Conservation (phyloP, 805 yeast species). For the Pichia rugopelliculosa region DNA sequence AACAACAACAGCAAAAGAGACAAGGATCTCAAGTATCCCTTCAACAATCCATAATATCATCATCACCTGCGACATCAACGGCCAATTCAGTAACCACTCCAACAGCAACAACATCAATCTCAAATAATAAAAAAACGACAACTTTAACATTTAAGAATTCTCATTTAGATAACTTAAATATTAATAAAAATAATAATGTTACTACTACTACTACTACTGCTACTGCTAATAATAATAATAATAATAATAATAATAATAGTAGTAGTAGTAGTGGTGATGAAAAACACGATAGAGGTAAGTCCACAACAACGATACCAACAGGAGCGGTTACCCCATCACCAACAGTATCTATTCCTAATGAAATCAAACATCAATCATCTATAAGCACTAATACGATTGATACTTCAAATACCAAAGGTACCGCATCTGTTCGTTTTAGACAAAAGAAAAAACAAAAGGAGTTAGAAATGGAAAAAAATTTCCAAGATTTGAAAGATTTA, state of each 20-base stretch:
- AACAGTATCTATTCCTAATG: not conserved
- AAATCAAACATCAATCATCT: not conserved
- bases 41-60: not conserved
- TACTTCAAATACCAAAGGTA: constrained; percentile 1
- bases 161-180: constrained; percentile 5
- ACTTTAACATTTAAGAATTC: constrained; percentile 9
- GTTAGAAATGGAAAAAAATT: constrained; percentile 77
- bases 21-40: constrained; percentile 2
- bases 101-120: not conserved
- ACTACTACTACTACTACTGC: not conserved
- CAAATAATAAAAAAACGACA: not conserved
- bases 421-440: constrained; percentile 91
- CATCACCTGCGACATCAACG: not conserved
- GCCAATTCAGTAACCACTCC: too few species aligned
- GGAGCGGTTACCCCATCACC: not conserved
- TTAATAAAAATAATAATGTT: not conserved
- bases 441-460: constrained; percentile 88
- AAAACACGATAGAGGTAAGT: not conserved
- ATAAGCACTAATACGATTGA: not conserved
- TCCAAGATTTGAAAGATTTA: constrained; percentile 64
- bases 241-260: not conserved
- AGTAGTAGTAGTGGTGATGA: too few species aligned
- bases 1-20: too few species aligned
- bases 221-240: not conserved
- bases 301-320: not conserved